Evolutionary conservation across 2,329 filamentous ascomycete genomes (phyloP).

Genomic region (Stagonosporopsis rhizophila): DNA sequence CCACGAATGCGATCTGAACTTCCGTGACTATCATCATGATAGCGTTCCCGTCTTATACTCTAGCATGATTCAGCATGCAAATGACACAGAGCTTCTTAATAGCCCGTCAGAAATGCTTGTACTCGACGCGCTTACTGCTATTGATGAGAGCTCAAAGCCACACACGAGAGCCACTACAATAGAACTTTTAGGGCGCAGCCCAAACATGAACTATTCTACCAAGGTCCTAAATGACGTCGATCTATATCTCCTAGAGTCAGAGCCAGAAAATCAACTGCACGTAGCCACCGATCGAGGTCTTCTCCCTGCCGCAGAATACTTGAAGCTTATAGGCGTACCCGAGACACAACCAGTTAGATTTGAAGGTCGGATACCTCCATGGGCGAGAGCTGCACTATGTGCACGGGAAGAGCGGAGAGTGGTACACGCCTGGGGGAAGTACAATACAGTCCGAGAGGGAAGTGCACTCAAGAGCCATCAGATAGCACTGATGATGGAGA

Average conservation of each 20-base stretch:
- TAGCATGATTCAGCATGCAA: constrained; percentile 8
- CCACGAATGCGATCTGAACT: constrained; percentile 1
- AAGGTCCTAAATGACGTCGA: constrained; percentile 24
- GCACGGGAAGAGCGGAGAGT: constrained; percentile 3
- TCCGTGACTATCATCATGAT: constrained; percentile 17
- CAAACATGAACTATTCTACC: constrained; percentile 2
- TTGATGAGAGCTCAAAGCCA: constrained; percentile 11
- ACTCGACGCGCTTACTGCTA: constrained; percentile 8
- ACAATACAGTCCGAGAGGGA: not conserved
- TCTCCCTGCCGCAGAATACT: constrained; percentile 22
- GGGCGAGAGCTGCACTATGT: constrained; percentile 14
- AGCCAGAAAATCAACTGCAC: constrained; percentile 16
- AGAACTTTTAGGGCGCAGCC: constrained; percentile 17
- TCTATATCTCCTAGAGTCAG: constrained; percentile 21
- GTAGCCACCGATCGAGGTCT: constrained; percentile 28
- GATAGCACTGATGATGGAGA: not conserved
- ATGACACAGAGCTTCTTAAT: not conserved
- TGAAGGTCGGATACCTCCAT: constrained; percentile 24
- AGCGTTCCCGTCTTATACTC: constrained; percentile 27
- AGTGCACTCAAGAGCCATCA: not conserved
- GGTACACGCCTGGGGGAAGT: not conserved
- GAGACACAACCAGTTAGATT: constrained; percentile 27
- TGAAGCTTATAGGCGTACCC: constrained; percentile 24
- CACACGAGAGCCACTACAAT: not conserved
- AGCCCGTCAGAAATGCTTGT: constrained; percentile 10